Evolutionary conservation across 2,329 filamentous ascomycete genomes (phyloP), one percentile per base, ranked within the genome.

Genomic region (Thelonectria olida): DNA sequence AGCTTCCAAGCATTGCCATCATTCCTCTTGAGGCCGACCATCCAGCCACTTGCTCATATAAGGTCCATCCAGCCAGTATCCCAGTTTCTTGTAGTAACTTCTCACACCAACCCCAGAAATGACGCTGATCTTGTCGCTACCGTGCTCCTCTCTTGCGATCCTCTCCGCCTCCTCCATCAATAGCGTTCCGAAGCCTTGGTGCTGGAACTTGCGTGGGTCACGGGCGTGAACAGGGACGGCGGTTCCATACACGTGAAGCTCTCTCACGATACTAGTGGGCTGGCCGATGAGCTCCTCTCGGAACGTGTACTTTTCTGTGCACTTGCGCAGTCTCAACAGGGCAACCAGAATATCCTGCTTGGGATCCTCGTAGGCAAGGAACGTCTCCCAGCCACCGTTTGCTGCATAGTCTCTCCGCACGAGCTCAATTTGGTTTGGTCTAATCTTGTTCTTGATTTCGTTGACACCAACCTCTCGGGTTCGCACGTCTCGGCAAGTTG

Each of bases 321-420:
- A 99, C 80, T 97, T 97, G 67, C 96, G 87, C 65, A 99, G 80
- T 17, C 96, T 89, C 58, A 99, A 84, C 34, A 99, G 82, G 1
- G 92, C 96, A 60, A 99, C 97, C 4, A 99, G 83, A 58, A 99
- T 99, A 75, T 99, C 96, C 76, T 99, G 96, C 81, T 97, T 97
- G 1, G 96, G 95, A 70, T 99, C 96, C 75, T 99, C 96, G 73
- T 99, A 99, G 2, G 96, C 94, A 5, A 99, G 83, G 80, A 99
- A 99, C 0, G 96, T 99, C 79, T 99, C 96, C 96, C 96, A 99
- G 22, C 96, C 96, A 38, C 92, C 94, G 75, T 99, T 99, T 68
- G 96, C 96, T 0, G 88, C 86, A 78, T 99, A 99, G 80, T 99
- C 96, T 67, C 96, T 87, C 23, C 96, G 90, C 27, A 99, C 90